Evolutionary conservation across 208 protist genomes (phyloP).

Genomic region (Leishmania tropica): DNA sequence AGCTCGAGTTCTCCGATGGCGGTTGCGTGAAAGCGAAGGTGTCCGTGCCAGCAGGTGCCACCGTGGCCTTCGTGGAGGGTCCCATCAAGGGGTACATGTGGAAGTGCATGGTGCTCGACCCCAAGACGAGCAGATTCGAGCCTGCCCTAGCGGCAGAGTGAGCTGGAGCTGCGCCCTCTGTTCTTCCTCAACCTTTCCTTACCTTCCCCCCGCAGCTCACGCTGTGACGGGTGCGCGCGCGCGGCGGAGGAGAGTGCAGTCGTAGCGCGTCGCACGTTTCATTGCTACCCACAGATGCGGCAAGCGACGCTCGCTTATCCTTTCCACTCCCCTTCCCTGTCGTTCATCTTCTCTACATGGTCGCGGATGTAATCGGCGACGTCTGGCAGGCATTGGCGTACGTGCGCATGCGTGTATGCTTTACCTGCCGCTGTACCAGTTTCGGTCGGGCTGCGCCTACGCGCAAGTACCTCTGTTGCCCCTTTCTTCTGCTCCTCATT

Average conservation of each 20-base stretch:
- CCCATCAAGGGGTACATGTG: slow-evolving; percentile 45
- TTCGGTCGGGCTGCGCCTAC: neutral
- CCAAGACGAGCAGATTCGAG: slow-evolving; percentile 27
- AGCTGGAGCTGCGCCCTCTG: neutral
- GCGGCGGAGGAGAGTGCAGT: neutral
- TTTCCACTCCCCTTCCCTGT: neutral
- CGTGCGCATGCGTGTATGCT: neutral
- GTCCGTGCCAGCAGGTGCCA: slow-evolving; percentile 26
- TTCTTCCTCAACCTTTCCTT: neutral
- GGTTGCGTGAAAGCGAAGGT: slow-evolving; percentile 21
- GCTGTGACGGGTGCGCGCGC: neutral
- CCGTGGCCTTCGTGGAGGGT: slow-evolving; percentile 38
- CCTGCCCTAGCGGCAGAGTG: slow-evolving; percentile 10
- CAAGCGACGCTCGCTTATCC: neutral
- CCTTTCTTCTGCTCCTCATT: neutral
- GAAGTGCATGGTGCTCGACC: slow-evolving; percentile 37
- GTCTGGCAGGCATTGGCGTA: neutral
- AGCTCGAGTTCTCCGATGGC: slow-evolving; percentile 8
- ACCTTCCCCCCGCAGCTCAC: neutral
- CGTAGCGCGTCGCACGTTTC: neutral
- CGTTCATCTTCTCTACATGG: neutral
- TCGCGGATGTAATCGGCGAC: neutral
- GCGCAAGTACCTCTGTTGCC: neutral
- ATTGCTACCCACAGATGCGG: neutral
- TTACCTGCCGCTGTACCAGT: neutral